These are phyloP conservation scores for Suillus subalutaceus DNA, from an alignment of 768 basidiomycete genomes.

Conservation along the genomic window DNA sequence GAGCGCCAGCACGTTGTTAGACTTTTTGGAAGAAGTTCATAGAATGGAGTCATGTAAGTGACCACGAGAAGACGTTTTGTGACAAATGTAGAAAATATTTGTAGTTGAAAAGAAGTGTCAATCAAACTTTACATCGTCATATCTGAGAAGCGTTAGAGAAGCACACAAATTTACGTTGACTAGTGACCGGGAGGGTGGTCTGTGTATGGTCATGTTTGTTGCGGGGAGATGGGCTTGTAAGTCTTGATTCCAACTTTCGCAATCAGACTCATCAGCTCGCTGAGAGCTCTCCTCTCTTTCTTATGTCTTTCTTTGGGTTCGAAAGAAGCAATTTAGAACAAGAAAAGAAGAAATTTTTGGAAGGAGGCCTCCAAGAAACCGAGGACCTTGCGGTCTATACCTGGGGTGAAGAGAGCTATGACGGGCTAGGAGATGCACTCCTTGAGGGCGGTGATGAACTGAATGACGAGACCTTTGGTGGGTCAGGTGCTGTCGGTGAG, in stretches of 20 bases:
- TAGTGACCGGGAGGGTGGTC: background rate
- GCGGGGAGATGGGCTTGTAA: slow-evolving; percentile 11
- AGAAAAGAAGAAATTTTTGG: slow-evolving; percentile 59
- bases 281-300: slow-evolving; percentile 14
- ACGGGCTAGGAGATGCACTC: slow-evolving; percentile 85
- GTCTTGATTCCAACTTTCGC: slow-evolving; percentile 7
- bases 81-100: slow-evolving; percentile 17
- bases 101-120: slow-evolving; percentile 13
- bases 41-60: slow-evolving; percentile 24
- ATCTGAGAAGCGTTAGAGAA: slow-evolving; percentile 4
- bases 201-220: slow-evolving; percentile 21
- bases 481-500: slow-evolving; percentile 70
- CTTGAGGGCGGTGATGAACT: slow-evolving; percentile 90
- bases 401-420: slow-evolving; percentile 90
- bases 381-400: slow-evolving; percentile 91
- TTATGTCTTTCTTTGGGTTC: slow-evolving; percentile 87
- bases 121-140: slow-evolving; percentile 2
- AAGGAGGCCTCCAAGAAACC: slow-evolving; percentile 51
- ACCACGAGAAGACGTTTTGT: slow-evolving; percentile 4
- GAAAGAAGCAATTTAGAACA: slow-evolving; percentile 64
- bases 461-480: slow-evolving; percentile 97
- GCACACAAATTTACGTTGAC: background rate
- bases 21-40: slow-evolving; percentile 82
- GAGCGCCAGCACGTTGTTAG: slow-evolving; percentile 91
- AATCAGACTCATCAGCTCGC: slow-evolving; percentile 11